phyloP scores from a whole-genome alignment of 805 yeast genomes.

The Ogataea siamensis region DNA sequence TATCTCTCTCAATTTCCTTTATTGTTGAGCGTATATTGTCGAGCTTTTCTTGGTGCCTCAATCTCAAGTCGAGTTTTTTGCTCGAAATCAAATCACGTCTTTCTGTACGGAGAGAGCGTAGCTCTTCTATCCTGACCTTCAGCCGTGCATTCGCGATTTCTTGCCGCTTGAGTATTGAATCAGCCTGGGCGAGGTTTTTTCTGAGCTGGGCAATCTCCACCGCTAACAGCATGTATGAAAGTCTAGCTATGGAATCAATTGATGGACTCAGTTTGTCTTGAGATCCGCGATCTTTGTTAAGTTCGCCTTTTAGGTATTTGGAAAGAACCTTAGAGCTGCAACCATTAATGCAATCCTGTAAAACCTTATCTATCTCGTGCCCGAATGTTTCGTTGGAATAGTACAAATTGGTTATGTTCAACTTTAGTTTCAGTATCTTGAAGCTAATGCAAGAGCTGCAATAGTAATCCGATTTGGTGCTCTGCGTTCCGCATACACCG shows the following conservation, averaged over 20 bases:
- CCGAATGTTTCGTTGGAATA: slow-evolving; percentile 19
- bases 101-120: slow-evolving; percentile 1
- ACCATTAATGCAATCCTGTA: slow-evolving; percentile 28
- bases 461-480: slow-evolving; percentile 12
- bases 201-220: slow-evolving; percentile 27
- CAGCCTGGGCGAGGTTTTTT: slow-evolving; percentile 15
- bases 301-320: slow-evolving; percentile 15
- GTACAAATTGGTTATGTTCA: slow-evolving; percentile 23
- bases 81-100: slow-evolving; percentile 2
- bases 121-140: slow-evolving; percentile 6
- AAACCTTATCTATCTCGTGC: slow-evolving; percentile 24
- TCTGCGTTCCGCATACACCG: slow-evolving; percentile 19
- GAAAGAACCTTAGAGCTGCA: slow-evolving; percentile 20
- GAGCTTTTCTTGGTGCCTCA: slow-evolving; percentile 4
- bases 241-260: slow-evolving; percentile 26
- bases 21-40: slow-evolving; percentile 1
- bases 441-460: slow-evolving; percentile 31
- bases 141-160: slow-evolving; percentile 11
- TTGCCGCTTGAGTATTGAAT: slow-evolving; percentile 9
- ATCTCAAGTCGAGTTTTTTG: slow-evolving; percentile 5
- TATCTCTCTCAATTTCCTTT: slow-evolving; percentile 14
- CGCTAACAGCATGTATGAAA: slow-evolving; percentile 33
- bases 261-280: slow-evolving; percentile 22
- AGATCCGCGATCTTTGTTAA: slow-evolving; percentile 2
- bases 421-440: slow-evolving; percentile 25